Base-by-base conservation (phyloP, 352 stramenopile genomes). In the Phytophthora cryptogea region DNA sequence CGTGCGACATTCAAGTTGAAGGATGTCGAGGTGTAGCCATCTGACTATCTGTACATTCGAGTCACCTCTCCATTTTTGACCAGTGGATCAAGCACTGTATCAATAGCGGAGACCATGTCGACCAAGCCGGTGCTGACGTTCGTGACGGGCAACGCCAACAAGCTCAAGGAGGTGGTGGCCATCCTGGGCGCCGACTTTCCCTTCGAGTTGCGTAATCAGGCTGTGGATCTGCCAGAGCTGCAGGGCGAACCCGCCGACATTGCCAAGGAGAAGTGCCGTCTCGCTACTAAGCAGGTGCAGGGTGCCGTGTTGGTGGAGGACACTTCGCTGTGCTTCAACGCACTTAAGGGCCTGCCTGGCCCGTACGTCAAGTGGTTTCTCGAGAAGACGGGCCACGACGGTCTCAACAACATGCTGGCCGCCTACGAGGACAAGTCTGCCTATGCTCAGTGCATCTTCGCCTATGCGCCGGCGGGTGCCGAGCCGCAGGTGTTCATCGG, bases 341-440 rank as follows among this genome's bases (percentile, higher is more conserved):
- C 95, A 46, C 82, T 99, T 5, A 70, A 88, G 36, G 96, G 90
- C 0, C 85, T 99, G 1, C 97, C 97, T 0, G 96, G 97, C 0
- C 93, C 95, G 23, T 99, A 99, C 78, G 97, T 99, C 63, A 99
- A 99, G 80, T 99, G 96, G 94, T 99, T 99, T 63, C 76, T 99
- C 8, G 91, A 99, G 35, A 98, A 97, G 66, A 97, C 88, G 54
- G 94, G 94, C 52, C 93, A 88, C 83, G 93, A 52, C 42, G 97
- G 79, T 39, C 97, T 87, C 66, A 99, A 98, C 71, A 97, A 98
- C 57, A 78, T 99, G 76, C 71, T 99, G 37, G 76, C 78, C 10
- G 94, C 81, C 5, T 99, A 97, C 66, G 78, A 94, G 35, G 96
- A 99, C 81, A 98, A 98, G 69, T 91, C 82, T 43, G 97, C 95